Conservation (phyloP, 345 rosid genomes). For the Euphorbia lathyris region DNA sequence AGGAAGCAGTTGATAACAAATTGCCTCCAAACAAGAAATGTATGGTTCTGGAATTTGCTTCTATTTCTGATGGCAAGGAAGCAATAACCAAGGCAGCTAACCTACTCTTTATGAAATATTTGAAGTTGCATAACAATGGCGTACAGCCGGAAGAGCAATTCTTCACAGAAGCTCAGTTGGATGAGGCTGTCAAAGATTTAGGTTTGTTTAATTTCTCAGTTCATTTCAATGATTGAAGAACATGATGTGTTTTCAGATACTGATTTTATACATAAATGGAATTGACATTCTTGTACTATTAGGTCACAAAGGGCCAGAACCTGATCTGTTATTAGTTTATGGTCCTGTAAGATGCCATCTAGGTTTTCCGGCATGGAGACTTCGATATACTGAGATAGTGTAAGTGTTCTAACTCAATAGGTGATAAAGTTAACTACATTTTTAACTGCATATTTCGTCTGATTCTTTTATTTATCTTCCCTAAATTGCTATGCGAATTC, state of each 20-base stretch:
- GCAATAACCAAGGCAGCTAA: slow-evolving; percentile 85
- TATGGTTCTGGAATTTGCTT: slow-evolving; percentile 62
- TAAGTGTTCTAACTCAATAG: slow-evolving; percentile 32
- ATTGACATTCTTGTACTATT: slow-evolving; percentile 20
- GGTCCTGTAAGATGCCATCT: slow-evolving; percentile 85
- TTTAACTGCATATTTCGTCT: background rate
- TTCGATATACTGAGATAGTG: slow-evolving; percentile 86
- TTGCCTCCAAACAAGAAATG: slow-evolving; percentile 21
- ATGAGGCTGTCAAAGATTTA: slow-evolving; percentile 59
- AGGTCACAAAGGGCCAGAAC: slow-evolving; percentile 71
- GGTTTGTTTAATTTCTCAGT: slow-evolving; percentile 51
- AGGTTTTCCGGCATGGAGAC: slow-evolving; percentile 96
- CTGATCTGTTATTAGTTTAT: slow-evolving; percentile 78
- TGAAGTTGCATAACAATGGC: slow-evolving; percentile 34
- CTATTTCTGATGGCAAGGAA: slow-evolving; percentile 76
- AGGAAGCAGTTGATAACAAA: slow-evolving; percentile 49
- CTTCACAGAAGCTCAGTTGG: slow-evolving; percentile 65
- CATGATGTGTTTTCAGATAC: slow-evolving; percentile 4
- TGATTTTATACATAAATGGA: slow-evolving; percentile 6
- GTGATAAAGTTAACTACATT: slow-evolving; percentile 7
- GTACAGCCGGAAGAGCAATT: slow-evolving; percentile 40
- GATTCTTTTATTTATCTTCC: background rate
- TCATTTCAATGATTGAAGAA: slow-evolving; percentile 5
- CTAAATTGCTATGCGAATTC: background rate
- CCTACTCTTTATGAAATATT: slow-evolving; percentile 49